Conservation (phyloP, 2,329 filamentous ascomycete genomes). For the Phaeomoniella chlamydospora region DNA sequence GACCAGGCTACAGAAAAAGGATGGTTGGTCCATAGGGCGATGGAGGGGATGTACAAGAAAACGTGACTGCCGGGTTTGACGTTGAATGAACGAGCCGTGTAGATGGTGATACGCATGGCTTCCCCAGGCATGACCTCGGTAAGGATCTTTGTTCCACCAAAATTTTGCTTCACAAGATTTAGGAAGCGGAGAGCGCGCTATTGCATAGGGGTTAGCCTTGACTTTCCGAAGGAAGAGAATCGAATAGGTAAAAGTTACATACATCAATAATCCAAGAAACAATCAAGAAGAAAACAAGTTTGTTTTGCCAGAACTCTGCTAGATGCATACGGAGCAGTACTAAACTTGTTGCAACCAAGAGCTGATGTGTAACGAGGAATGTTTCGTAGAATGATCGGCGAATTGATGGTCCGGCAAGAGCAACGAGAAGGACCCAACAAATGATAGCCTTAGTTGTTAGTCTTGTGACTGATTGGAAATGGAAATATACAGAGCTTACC, state of each 20-base stretch:
- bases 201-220: background rate
- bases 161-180: slow-evolving; percentile 52
- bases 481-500: too few relatives aligned
- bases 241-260: background rate
- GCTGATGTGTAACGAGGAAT: slow-evolving; percentile 76
- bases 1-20: slow-evolving; percentile 70
- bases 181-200: slow-evolving; percentile 45
- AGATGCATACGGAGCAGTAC: slow-evolving; percentile 67
- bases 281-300: slow-evolving; percentile 61
- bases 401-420: slow-evolving; percentile 62
- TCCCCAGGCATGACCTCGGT: slow-evolving; percentile 58
- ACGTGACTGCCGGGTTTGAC: slow-evolving; percentile 59
- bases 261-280: slow-evolving; percentile 61
- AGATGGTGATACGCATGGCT: slow-evolving; percentile 54
- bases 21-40: slow-evolving; percentile 59
- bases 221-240: too few relatives aligned
- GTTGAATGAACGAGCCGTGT: slow-evolving; percentile 50
- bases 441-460: slow-evolving; percentile 29
- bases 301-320: slow-evolving; percentile 52
- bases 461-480: slow-evolving; percentile 19
- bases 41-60: slow-evolving; percentile 54
- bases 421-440: slow-evolving; percentile 49
- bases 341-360: slow-evolving; percentile 54
- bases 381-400: slow-evolving; percentile 96
- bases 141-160: slow-evolving; percentile 46